phyloP scores from a whole-genome alignment of 2,329 filamentous ascomycete genomes.

The Chaetomiaceae sp. region DNA sequence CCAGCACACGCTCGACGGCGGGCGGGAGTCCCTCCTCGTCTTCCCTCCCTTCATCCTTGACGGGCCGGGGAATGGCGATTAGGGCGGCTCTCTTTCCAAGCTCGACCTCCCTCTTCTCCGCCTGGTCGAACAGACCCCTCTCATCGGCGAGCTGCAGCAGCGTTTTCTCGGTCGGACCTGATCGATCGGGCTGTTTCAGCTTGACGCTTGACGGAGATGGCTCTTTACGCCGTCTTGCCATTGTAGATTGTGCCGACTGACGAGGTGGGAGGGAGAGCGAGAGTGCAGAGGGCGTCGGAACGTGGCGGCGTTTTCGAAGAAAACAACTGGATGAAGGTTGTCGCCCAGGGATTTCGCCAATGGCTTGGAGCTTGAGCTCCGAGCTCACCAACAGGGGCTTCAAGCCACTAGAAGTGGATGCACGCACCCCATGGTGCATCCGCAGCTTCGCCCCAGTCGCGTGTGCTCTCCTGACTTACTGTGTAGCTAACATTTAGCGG shows the following conservation, averaged over 20 bases:
- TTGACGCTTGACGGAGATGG: constrained; percentile 48
- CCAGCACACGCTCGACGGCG: constrained; percentile 45
- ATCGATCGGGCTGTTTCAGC: constrained; percentile 63
- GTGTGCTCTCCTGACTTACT: no score
- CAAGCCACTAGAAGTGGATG: no score
- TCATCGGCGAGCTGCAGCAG: constrained; percentile 68
- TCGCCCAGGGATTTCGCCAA: no score
- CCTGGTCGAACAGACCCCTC: constrained; percentile 49
- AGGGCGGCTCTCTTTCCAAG: constrained; percentile 23
- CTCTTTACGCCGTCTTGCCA: constrained; percentile 47
- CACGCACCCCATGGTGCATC: no score
- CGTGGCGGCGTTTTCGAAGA: no score
- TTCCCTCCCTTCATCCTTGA: constrained; percentile 23
- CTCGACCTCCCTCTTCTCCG: constrained; percentile 36
- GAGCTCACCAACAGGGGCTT: not conserved
- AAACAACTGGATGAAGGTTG: no score
- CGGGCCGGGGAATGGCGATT: not conserved
- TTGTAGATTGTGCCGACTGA: constrained; percentile 18
- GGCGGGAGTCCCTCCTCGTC: constrained; percentile 35
- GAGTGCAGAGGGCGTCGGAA: no score
- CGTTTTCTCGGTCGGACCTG: constrained; percentile 55
- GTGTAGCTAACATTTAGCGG: no score
- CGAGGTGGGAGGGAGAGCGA: not conserved
- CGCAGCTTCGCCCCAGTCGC: no score
- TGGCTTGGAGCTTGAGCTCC: no score